phyloP scores from a whole-genome alignment of 345 rosid genomes.

The Rubroshorea leprosula region DNA sequence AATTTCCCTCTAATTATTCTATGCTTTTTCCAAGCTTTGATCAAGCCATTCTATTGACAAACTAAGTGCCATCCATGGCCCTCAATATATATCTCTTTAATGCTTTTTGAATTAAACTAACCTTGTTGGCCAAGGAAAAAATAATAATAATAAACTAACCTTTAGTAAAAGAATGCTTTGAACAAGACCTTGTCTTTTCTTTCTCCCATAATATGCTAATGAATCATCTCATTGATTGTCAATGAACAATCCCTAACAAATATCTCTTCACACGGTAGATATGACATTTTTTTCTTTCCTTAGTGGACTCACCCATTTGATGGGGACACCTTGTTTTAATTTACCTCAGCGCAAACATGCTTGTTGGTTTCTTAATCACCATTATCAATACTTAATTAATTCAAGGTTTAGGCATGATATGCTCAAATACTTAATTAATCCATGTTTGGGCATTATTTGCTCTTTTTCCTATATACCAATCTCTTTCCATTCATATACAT shows the following conservation, averaged over 20 bases:
- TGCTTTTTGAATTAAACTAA: too few species aligned
- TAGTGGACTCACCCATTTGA: background rate
- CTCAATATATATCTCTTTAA: background rate
- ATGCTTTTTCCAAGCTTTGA: background rate
- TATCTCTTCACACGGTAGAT: background rate
- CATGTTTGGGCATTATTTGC: background rate
- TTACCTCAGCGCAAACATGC: background rate
- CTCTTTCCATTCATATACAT: background rate
- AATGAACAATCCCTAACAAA: background rate
- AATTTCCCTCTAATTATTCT: background rate
- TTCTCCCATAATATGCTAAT: background rate
- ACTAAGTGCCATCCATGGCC: background rate
- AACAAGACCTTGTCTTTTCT: slow-evolving; percentile 1
- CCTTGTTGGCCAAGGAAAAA: too few species aligned
- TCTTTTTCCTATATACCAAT: background rate
- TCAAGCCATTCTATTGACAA: background rate
- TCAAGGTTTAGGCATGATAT: background rate
- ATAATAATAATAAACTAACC: too few species aligned
- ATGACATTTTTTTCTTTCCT: background rate
- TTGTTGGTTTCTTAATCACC: background rate
- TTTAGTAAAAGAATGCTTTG: background rate
- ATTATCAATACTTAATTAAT: background rate
- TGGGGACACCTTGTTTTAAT: background rate
- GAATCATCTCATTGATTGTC: background rate
- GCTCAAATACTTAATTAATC: background rate